Evolutionary conservation across 2,329 filamentous ascomycete species (phyloP).

Genomic region (Colletotrichum euphorbiae): DNA sequence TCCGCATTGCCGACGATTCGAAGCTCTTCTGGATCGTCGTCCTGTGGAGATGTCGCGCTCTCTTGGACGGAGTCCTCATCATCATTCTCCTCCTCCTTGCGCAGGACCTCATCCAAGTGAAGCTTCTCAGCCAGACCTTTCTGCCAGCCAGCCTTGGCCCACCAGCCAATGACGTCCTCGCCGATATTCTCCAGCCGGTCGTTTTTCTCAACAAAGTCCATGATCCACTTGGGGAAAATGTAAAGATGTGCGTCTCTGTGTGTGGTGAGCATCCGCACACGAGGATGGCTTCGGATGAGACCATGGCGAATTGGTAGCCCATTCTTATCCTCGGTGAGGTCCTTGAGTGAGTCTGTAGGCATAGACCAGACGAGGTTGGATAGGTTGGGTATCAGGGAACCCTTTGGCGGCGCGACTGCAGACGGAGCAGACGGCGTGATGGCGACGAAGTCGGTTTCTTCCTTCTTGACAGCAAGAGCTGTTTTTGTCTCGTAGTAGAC

Average conservation of each 20-base stretch:
- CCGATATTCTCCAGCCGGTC: slow-evolving; percentile 87
- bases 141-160: slow-evolving; percentile 96
- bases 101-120: slow-evolving; percentile 74
- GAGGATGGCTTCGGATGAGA: slow-evolving; percentile 79
- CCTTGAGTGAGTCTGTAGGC: slow-evolving; percentile 89
- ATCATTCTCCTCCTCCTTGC: slow-evolving; percentile 52
- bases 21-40: slow-evolving; percentile 40
- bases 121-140: slow-evolving; percentile 82
- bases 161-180: slow-evolving; percentile 94
- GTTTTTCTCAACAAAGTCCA: slow-evolving; percentile 84
- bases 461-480: slow-evolving; percentile 82
- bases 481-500: slow-evolving; percentile 91
- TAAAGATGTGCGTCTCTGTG: slow-evolving; percentile 95
- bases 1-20: slow-evolving; percentile 28
- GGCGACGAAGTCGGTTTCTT: slow-evolving; percentile 93
- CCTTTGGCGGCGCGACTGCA: slow-evolving; percentile 57
- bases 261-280: slow-evolving; percentile 82
- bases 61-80: slow-evolving; percentile 50
- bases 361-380: slow-evolving; percentile 87
- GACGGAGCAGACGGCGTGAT: slow-evolving; percentile 74
- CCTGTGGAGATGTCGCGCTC: slow-evolving; percentile 45
- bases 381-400: slow-evolving; percentile 74
- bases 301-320: slow-evolving; percentile 80
- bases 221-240: slow-evolving; percentile 90
- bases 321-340: slow-evolving; percentile 81